Base-by-base conservation (phyloP, 306 rosid genomes). In the Cucurbita argyrosperma region DNA sequence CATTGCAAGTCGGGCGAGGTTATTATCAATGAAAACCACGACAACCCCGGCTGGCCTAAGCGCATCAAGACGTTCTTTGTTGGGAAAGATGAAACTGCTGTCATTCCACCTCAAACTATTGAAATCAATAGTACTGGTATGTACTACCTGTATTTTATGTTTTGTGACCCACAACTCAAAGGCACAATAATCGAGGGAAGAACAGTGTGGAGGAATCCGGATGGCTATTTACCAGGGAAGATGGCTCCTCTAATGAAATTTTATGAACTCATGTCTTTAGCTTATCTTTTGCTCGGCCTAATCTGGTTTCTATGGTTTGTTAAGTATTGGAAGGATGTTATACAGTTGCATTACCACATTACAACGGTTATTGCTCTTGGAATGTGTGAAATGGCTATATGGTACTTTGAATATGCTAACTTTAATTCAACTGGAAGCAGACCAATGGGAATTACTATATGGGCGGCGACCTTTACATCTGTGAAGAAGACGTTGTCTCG, bases 311-410 rank as follows among this genome's bases (percentile, higher is more conserved):
- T 90, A 76, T 82, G 91, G 77, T 92, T 92, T 86, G 85, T 90
- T 78, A 89, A 83, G 84, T 83, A 84, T 23, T 92, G 96, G 98
- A 92, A 84, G 82, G 89, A 92, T 76, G 84, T 90, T 14, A 81
- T 87, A 35, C 98, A 92, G 40, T 73, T 92, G 63, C 98, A 92
- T 72, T 92, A 92, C 76, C 92, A 92, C 38, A 90, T 92, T 43
- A 92, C 98, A 10, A 86, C 87, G 5, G 96, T 92, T 5, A 92
- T 92, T 82, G 91, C 90, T 40, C 96, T 92, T 51, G 98, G 96
- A 18, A 92, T 92, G 98, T 90, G 96, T 21, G 98, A 92, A 85
- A 90, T 88, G 96, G 96, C 92, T 42, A 87, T 92, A 5, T 92
- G 98, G 98, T 92, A 92, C 80, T 92, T 90, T 64, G 98, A 92